Evolutionary conservation across 2,329 filamentous ascomycete species (phyloP), one percentile per base, ranked within the genome.

Genomic region (Neoarthrinium moseri): DNA sequence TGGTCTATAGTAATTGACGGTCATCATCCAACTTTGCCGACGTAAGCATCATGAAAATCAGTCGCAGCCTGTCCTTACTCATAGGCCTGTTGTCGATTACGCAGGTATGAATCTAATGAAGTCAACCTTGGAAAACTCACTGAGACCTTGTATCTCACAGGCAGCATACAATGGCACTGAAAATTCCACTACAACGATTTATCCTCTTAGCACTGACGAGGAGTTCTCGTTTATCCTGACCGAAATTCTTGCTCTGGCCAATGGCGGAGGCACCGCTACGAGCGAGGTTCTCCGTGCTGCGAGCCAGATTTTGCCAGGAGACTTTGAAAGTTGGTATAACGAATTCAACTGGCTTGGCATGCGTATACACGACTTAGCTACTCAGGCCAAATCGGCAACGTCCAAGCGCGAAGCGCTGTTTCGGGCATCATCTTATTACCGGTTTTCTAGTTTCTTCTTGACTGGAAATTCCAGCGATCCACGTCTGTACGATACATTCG

Each of bases 401-500:
- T 60, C 57, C 1, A 56, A 52, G 18, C 54, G 59, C 20, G 59
- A 65, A 23, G 56, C 56, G 6, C 60, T 58, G 54, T 72, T 75
- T 51, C 62, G 58, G 5, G 65, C 69, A 3, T 51, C 71, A 1
- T 64, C 56, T 1, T 75, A 75, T 54, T 74, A 66, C 51, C 66
- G 72, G 18, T 43, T 54, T 0, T 66, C 73, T 7, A 66, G 69
- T 48, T 70, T 71, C 49, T 75, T 64, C 51, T 56, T 73, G 8
- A 65, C 69, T 39, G 62, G 58, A 2, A 67, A 75, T 54, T 60
- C 56, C 60, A 59, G 43, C 11, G 66, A 75, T 41, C 66, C 70
- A 4, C 63, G 66, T 5, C 68, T 74, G 45, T 57, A 62, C 37
- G 54, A 45, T 0, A 42, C 69, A 0, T 74, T 71, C 69, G 50